Evolutionary conservation across 2,329 filamentous ascomycete genomes (phyloP), one percentile per base, ranked within the genome.

Genomic region (Microthyrium microscopicum): DNA sequence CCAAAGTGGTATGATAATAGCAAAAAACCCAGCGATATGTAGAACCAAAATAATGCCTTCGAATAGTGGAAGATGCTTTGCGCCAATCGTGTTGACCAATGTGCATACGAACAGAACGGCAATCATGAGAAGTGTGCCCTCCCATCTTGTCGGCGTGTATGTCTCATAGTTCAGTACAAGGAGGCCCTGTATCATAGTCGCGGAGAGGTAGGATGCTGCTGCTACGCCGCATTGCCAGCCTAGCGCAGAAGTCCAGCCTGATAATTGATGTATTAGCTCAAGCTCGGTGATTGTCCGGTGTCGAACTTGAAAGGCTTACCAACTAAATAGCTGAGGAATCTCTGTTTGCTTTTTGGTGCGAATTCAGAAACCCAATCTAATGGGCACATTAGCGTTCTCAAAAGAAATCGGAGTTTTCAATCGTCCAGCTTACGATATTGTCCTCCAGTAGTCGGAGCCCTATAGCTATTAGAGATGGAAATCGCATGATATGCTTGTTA

Each of bases 121-220:
- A n/a, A 46, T 40, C 26, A 40, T 20, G 13, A 41, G 9, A 3
- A 40, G 34, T 5, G 34, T 34, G 20, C 34, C 21, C 12, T 31
- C 21, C 27, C 31, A 31, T 13, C 29, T n/a, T 16, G 15, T 12
- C 9, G 12, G 13, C 36, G 64, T 64, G 16, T 36, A 37, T 3
- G 41, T 40, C 0, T 46, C 44, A 16, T 57, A 39, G 20, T 52
- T 60, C 4, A 65, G 44, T 1, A 47, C 38, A 4, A 54, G 36
- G 5, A 57, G 45, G 5, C 52, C 55, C 37, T 58, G 55, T 20
- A 57, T 46, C 9, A 39, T 26, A 13, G 38, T 40, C 12, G 37
- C 33, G 27, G 35, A 33, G 24, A 48, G 11, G 44, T 44, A 35
- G 12, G 26, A 21, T 4, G 13, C 21, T 11, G 20, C 6, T 3